Percentiles rank a stretch among this genome's conserved stretches.
Evolutionary conservation across 2,329 filamentous ascomycete species (phyloP).

Genomic region (Colletotrichum plurivorum): DNA sequence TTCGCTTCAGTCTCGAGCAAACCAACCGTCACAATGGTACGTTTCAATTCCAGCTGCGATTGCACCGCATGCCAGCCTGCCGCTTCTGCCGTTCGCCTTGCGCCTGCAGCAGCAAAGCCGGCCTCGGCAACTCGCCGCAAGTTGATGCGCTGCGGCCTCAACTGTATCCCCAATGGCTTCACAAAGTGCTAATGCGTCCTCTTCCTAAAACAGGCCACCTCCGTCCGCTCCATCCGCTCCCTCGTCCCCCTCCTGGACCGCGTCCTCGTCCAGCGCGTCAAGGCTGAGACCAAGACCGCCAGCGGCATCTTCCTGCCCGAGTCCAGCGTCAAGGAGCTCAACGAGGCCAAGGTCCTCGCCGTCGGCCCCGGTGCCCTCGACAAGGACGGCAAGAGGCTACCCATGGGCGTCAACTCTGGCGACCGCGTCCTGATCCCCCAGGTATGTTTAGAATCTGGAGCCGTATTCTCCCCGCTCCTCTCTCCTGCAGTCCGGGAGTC

Average conservation of each 20-base stretch:
- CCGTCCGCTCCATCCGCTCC: constrained; percentile 94
- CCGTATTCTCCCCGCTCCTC: not conserved
- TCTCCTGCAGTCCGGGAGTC: constrained; percentile 25
- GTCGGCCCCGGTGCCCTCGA: constrained; percentile 91
- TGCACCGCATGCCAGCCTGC: not conserved
- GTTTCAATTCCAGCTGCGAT: constrained; percentile 4
- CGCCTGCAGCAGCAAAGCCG: not conserved
- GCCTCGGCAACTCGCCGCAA: not conserved
- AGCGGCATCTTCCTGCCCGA: constrained; percentile 98
- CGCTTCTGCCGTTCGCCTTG: not conserved
- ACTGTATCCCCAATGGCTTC: not conserved
- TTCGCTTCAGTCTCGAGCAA: constrained; percentile 9
- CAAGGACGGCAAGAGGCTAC: constrained; percentile 89
- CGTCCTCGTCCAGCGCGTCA: constrained; percentile 97
- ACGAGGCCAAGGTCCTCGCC: constrained; percentile 96
- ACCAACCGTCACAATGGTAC: constrained; percentile 44
- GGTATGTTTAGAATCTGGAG: constrained; percentile 65
- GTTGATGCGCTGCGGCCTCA: not conserved
- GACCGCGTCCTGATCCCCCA: constrained; percentile 97
- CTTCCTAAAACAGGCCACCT: constrained; percentile 66
- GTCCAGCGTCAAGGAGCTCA: constrained; percentile 96
- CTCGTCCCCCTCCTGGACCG: constrained; percentile 97
- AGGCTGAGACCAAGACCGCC: constrained; percentile 96
- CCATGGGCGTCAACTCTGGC: constrained; percentile 85
- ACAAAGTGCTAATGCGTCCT: not conserved